These are phyloP conservation scores for Acanthochlamys bracteata DNA, from an alignment of 106 monocot species.

Conservation along the genomic window DNA sequence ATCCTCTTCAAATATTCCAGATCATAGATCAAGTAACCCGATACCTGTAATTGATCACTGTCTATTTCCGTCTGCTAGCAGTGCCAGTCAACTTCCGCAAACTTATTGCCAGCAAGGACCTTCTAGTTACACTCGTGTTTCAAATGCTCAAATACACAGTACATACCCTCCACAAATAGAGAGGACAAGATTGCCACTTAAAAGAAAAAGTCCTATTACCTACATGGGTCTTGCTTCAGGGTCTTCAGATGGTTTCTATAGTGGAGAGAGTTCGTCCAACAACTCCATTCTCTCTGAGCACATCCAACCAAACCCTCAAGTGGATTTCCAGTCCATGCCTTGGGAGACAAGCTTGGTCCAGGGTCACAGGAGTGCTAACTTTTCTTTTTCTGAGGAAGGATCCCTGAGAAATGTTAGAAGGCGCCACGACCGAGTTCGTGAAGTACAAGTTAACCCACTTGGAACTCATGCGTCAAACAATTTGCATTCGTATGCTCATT, in stretches of 20 bases:
- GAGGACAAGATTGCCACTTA: slow-evolving; percentile 22
- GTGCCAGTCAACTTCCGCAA: slow-evolving; percentile 15
- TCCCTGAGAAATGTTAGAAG: slow-evolving; percentile 62
- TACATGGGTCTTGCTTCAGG: slow-evolving; percentile 2
- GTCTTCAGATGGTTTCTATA: slow-evolving; percentile 14
- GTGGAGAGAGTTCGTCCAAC: slow-evolving; percentile 31
- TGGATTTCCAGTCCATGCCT: slow-evolving; percentile 13
- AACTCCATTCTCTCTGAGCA: slow-evolving; percentile 10
- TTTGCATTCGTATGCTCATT: slow-evolving; percentile 19
- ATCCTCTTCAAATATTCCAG: slow-evolving; percentile 10
- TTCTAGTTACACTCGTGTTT: slow-evolving; percentile 3
- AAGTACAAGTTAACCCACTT: slow-evolving; percentile 20
- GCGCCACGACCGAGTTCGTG: slow-evolving; percentile 14
- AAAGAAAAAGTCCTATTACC: slow-evolving; percentile 35
- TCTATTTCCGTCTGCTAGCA: slow-evolving; percentile 8
- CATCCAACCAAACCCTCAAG: slow-evolving; percentile 11
- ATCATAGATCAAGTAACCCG: slow-evolving; percentile 1
- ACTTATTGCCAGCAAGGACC: slow-evolving; percentile 11
- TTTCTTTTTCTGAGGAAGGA: slow-evolving; percentile 21
- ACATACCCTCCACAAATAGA: slow-evolving; percentile 14
- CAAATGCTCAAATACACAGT: not conserved
- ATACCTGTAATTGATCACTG: slow-evolving; percentile 7
- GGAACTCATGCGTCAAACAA: slow-evolving; percentile 10
- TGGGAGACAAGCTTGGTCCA: slow-evolving; percentile 3
- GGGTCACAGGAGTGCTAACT: slow-evolving; percentile 2